Percentiles rank a stretch among this genome's conserved stretches.
phyloP scores from a whole-genome alignment of 176 grass and related monocot genomes.

The Oryza officinalis region DNA sequence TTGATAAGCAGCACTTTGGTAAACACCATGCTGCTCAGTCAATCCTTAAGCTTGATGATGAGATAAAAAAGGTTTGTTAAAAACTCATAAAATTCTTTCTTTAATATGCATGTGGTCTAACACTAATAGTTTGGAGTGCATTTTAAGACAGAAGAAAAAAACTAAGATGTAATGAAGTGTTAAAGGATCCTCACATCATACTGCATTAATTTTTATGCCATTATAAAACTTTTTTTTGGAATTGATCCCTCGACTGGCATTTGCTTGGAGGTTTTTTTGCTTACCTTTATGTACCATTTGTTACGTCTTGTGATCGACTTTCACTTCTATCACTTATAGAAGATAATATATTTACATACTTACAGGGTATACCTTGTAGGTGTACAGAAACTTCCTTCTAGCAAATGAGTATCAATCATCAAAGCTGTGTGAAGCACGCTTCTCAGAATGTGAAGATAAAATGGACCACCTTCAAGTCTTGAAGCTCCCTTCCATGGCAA shows the following conservation, averaged over 20 bases:
- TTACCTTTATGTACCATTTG: neutral
- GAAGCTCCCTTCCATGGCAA: constrained; percentile 98
- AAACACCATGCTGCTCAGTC: constrained; percentile 78
- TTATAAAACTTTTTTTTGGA: neutral
- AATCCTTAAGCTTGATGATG: constrained; percentile 72
- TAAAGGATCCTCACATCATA: neutral
- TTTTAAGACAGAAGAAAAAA: neutral
- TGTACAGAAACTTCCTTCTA: constrained; percentile 83
- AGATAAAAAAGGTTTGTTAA: constrained; percentile 74
- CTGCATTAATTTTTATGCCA: neutral
- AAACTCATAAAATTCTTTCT: neutral
- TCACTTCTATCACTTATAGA: constrained; percentile 20
- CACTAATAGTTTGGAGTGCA: neutral
- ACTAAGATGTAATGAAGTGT: neutral
- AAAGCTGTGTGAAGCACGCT: constrained; percentile 91
- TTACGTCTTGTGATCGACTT: constrained; percentile 27
- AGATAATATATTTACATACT: constrained; percentile 67
- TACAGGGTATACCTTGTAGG: constrained; percentile 72
- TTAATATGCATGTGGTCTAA: constrained; percentile 5
- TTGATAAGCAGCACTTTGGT: constrained; percentile 94
- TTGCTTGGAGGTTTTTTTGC: neutral
- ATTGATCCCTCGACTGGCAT: neutral
- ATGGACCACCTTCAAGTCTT: constrained; percentile 97
- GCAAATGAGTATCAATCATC: constrained; percentile 94
- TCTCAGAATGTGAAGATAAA: constrained; percentile 92